These are phyloP conservation scores for Zoysia japonica DNA, from an alignment of 176 grass and related monocot genomes.

Conservation along the genomic window DNA sequence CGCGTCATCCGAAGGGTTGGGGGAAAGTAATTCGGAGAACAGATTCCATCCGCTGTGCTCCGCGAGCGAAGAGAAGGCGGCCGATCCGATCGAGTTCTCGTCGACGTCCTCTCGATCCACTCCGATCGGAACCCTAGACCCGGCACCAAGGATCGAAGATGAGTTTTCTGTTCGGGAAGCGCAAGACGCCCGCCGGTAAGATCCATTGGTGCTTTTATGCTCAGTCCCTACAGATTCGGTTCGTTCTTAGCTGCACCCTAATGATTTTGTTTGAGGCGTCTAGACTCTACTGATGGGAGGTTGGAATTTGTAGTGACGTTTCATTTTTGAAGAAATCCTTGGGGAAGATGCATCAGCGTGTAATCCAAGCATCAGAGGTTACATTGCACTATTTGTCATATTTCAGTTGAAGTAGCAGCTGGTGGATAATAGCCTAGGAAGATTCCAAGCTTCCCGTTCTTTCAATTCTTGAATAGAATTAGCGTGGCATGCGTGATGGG, in stretches of 20 bases:
- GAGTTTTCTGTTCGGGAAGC: conserved; percentile 85
- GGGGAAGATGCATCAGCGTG: too few species aligned
- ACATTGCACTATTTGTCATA: background rate
- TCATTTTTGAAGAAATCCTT: too few species aligned
- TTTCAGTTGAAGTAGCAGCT: background rate
- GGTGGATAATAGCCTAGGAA: background rate
- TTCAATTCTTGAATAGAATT: background rate
- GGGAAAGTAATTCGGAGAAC: too few species aligned
- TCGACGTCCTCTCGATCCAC: background rate
- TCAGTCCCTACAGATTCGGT: background rate
- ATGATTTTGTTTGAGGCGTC: background rate
- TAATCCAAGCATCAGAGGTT: too few species aligned
- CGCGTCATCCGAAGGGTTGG: too few species aligned
- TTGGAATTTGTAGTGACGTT: background rate
- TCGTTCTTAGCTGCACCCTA: background rate
- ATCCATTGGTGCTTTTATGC: background rate
- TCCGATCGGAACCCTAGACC: background rate
- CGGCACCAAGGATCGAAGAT: conserved; percentile 40
- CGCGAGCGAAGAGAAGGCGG: too few species aligned
- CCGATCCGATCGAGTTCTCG: conserved; percentile 1
- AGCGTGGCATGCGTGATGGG: background rate
- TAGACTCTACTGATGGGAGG: background rate
- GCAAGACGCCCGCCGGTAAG: conserved; percentile 73
- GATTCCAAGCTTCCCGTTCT: background rate
- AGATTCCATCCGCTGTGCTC: too few species aligned